Conservation (phyloP, 148 eudicot genomes). For the Rhododendron griersonianum region DNA sequence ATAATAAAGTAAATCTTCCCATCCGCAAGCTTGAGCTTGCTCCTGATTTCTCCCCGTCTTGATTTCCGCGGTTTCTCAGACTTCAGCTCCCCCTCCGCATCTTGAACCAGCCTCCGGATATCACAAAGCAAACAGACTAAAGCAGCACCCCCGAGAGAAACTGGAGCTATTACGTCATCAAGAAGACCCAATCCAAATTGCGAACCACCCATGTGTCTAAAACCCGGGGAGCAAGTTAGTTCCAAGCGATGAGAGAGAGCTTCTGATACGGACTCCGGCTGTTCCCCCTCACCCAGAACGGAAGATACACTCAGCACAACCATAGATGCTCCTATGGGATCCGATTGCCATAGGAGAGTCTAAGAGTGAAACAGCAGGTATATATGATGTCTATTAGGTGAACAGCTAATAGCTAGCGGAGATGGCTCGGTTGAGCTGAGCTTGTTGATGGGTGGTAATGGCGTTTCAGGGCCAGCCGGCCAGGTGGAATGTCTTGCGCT, state of each 20-base stretch:
- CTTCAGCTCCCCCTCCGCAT: conserved; percentile 53
- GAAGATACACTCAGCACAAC: conserved; percentile 56
- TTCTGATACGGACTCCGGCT: conserved; percentile 64
- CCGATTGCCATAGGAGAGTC: conserved; percentile 80
- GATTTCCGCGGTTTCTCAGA: conserved; percentile 34
- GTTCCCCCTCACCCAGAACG: conserved; percentile 55
- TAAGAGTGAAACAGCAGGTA: conserved; percentile 80
- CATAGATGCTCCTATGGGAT: conserved; percentile 55
- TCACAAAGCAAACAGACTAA: conserved; percentile 68
- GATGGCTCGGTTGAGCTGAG: conserved; percentile 71
- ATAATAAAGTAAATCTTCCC: conserved; percentile 66
- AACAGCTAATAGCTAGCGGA: conserved; percentile 65
- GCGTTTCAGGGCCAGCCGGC: conserved; percentile 76
- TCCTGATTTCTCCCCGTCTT: conserved; percentile 38
- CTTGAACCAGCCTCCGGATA: conserved; percentile 46
- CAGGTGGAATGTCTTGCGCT: conserved; percentile 53
- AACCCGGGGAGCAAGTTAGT: conserved; percentile 73
- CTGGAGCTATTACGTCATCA: conserved; percentile 48
- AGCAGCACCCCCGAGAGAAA: conserved; percentile 51
- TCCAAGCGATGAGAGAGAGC: conserved; percentile 64
- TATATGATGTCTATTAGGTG: conserved; percentile 75
- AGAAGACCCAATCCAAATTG: conserved; percentile 58
- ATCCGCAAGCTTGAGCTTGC: conserved; percentile 56
- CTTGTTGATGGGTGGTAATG: conserved; percentile 51
- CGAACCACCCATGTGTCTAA: conserved; percentile 66